Conservation (phyloP, 148 eudicot species). For the Rhododendron simsii region DNA sequence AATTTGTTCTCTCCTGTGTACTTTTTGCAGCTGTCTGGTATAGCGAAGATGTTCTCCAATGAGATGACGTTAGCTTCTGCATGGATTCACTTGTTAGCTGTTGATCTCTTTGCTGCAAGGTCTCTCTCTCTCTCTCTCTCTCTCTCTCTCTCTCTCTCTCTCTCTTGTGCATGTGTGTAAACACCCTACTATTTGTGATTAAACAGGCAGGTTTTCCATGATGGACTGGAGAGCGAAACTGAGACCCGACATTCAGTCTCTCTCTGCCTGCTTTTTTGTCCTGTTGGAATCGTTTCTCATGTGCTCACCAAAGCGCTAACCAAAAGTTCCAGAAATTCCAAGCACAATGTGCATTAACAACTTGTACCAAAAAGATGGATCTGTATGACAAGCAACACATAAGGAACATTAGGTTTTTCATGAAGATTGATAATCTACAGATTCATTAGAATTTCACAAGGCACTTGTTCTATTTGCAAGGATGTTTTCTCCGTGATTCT, state of each 20-base stretch:
- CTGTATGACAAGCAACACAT: background rate
- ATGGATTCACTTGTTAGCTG: slow-evolving; percentile 86
- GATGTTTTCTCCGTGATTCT: background rate
- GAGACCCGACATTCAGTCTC: slow-evolving; percentile 95
- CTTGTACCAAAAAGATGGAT: slow-evolving; percentile 5
- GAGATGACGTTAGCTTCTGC: slow-evolving; percentile 95
- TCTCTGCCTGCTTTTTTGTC: slow-evolving; percentile 78
- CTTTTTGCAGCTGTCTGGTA: slow-evolving; percentile 60
- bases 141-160: background rate
- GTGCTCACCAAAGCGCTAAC: slow-evolving; percentile 59
- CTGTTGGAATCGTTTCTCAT: slow-evolving; percentile 73
- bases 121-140: slow-evolving; percentile 20
- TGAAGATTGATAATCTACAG: background rate
- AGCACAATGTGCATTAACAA: background rate
- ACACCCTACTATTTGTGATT: background rate
- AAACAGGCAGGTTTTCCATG: slow-evolving; percentile 71
- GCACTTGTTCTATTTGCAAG: background rate
- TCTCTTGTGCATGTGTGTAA: background rate
- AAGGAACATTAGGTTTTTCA: background rate
- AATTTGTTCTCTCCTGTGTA: background rate
- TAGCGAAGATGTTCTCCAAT: slow-evolving; percentile 81
- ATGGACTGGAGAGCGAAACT: slow-evolving; percentile 64
- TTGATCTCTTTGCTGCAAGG: slow-evolving; percentile 96
- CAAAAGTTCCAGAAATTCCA: slow-evolving; percentile 17
- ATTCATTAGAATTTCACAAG: background rate